Percentiles rank a stretch among this genome's conserved stretches.
phyloP scores from a whole-genome alignment of 495 filamentous ascomycete species.

The Zalerion maritima region DNA sequence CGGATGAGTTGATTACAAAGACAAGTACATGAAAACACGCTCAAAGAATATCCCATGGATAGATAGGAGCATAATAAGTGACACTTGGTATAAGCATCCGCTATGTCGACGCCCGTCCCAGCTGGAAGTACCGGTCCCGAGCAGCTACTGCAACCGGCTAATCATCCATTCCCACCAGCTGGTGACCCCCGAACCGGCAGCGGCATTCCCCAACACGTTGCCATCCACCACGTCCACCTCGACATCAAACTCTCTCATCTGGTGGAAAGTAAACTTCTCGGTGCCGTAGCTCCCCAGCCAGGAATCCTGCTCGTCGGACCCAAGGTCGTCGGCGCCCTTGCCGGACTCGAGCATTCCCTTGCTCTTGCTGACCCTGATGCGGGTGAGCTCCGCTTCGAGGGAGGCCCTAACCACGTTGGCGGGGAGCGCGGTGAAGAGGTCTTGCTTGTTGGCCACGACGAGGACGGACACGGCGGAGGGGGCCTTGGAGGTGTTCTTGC shows the following conservation, averaged over 20 bases:
- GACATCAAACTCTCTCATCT: slow-evolving; percentile 71
- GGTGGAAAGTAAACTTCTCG: slow-evolving; percentile 60
- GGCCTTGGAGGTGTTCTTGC: slow-evolving; percentile 39
- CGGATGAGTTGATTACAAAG: too few relatives aligned
- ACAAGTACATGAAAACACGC: too few relatives aligned
- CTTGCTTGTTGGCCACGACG: slow-evolving; percentile 85
- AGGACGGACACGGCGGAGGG: slow-evolving; percentile 56
- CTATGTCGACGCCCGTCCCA: too few relatives aligned
- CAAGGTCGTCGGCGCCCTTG: slow-evolving; percentile 39
- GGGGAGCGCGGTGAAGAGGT: slow-evolving; percentile 87
- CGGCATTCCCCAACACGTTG: slow-evolving; percentile 58
- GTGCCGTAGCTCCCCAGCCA: slow-evolving; percentile 70
- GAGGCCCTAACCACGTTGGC: slow-evolving; percentile 57
- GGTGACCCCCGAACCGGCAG: slow-evolving; percentile 50
- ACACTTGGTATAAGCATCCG: too few relatives aligned
- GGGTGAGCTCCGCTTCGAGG: slow-evolving; percentile 69
- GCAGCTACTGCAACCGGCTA: too few relatives aligned
- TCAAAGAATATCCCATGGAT: too few relatives aligned
- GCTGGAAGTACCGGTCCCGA: too few relatives aligned
- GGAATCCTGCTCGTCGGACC: slow-evolving; percentile 54
- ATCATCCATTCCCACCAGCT: slow-evolving; percentile 89
- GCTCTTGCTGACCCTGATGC: slow-evolving; percentile 59
- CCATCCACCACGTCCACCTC: slow-evolving; percentile 67
- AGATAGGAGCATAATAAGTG: too few relatives aligned
- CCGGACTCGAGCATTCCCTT: slow-evolving; percentile 72